Base-by-base conservation (phyloP, 345 rosid species). In the Eucalyptus curtisii region DNA sequence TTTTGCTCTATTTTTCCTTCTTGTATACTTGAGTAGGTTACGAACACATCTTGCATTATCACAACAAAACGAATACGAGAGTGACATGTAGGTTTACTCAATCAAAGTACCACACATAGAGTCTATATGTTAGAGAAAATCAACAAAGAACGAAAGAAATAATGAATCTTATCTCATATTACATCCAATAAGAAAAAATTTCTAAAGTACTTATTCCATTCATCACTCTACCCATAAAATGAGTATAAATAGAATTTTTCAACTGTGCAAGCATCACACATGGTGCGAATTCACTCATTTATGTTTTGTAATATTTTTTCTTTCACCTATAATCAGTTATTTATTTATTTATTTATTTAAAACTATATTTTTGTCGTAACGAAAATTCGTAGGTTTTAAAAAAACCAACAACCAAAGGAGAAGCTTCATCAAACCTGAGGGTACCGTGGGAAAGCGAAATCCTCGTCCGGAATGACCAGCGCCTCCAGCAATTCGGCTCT, bases 401-500 rank as follows among this genome's bases (percentile, higher is more conserved):
- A 4, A 71, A 25, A 19, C 8, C 20, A 49, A 57, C 31, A 68
- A 33, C 25, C 13, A 71, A 71, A 0, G 81, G 44, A 71, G 44
- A 71, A 71, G 81, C 81, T 17, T 31, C 47, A 31, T 49, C 25
- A 71, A 24, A 89, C 93, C 90, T 93, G 93, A 3, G 89, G 86
- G 57, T 47, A 66, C 47, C 8, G 13, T 49, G 92, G 89, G n/a
- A 87, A 61, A 22, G 61, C 49, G 86, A 90, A 90, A 19, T 89
- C 87, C 33, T 92, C 30, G 53, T 91, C 93, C 24, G 86, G 88
- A 49, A 90, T 84, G 49, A 89, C 86, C 66, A 89, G 27, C 37
- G 93, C 95, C 82, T 93, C 89, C 19, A 92, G 50, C 86, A 93
- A 91, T 86, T 92, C 91, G 16, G 5, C 24, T 90, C 55, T 92